These are phyloP conservation scores for Myriosclerotinia scirpicola DNA, from an alignment of 2,329 filamentous ascomycete genomes.

Conservation along the genomic window DNA sequence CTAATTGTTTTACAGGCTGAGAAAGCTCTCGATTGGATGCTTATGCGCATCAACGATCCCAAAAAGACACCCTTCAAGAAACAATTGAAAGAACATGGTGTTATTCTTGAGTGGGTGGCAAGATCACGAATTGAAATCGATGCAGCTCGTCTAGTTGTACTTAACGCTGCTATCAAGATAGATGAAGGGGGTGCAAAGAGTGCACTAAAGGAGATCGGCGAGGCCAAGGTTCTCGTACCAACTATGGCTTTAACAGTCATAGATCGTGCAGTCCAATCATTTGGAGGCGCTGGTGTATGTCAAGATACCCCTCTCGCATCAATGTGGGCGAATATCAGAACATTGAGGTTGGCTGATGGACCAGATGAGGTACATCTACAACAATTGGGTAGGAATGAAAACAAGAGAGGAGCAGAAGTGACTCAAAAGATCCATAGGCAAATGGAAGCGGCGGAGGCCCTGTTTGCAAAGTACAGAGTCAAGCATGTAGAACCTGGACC, in stretches of 20 bases:
- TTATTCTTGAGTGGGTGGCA: conserved; percentile 93
- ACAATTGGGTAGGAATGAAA: conserved; percentile 80
- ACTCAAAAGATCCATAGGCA: conserved; percentile 64
- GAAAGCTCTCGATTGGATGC: conserved; percentile 89
- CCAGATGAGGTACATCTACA: conserved; percentile 93
- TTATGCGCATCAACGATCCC: conserved; percentile 90
- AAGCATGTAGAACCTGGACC: conserved; percentile 40
- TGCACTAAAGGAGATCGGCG: conserved; percentile 87
- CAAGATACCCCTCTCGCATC: conserved; percentile 91
- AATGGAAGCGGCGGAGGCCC: conserved; percentile 61
- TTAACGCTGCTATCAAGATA: conserved; percentile 95
- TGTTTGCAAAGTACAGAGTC: conserved; percentile 61
- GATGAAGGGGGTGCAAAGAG: conserved; percentile 86
- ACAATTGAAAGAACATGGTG: conserved; percentile 81
- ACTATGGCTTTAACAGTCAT: conserved; percentile 81
- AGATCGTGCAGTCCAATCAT: conserved; percentile 90
- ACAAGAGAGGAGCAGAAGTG: conserved; percentile 63
- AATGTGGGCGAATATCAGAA: conserved; percentile 79
- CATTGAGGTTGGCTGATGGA: conserved; percentile 84
- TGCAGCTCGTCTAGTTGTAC: conserved; percentile 80
- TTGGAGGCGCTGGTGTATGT: conserved; percentile 84
- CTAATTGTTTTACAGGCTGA: conserved; percentile 62
- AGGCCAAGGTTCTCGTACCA: conserved; percentile 92
- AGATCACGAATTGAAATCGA: conserved; percentile 93
- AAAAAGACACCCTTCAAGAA: conserved; percentile 90